These are phyloP conservation scores for Trametes villosa DNA, from an alignment of 768 basidiomycete species.

Conservation along the genomic window DNA sequence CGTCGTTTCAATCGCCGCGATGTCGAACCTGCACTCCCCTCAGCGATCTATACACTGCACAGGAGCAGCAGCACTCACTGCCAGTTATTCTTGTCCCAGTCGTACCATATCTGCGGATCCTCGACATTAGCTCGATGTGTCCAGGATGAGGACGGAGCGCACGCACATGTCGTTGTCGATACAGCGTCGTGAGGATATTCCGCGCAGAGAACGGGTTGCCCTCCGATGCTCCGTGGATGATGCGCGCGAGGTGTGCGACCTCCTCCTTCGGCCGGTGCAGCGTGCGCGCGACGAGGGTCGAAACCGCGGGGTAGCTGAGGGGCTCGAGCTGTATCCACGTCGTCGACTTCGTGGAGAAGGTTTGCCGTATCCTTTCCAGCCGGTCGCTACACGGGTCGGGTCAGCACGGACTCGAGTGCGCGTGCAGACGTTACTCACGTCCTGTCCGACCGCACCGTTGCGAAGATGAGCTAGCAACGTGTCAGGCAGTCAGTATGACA, in stretches of 20 bases:
- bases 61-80: conserved; percentile 44
- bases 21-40: conserved; percentile 50
- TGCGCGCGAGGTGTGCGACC: conserved; percentile 53
- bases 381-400: conserved; percentile 36
- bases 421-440: conserved; percentile 39
- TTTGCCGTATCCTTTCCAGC: conserved; percentile 54
- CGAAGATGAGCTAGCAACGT: conserved; percentile 58
- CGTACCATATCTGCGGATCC: conserved; percentile 57
- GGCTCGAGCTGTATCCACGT: conserved; percentile 74
- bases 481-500: neutral
- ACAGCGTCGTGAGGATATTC: conserved; percentile 64
- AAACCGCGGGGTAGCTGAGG: conserved; percentile 58
- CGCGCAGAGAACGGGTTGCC: conserved; percentile 76
- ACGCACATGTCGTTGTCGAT: conserved; percentile 64
- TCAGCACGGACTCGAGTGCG: neutral
- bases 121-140: neutral
- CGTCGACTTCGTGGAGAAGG: conserved; percentile 62
- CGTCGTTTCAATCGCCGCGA: conserved; percentile 57
- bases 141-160: neutral
- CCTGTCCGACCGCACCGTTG: conserved; percentile 62
- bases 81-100: conserved; percentile 71
- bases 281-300: conserved; percentile 63
- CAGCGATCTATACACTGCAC: neutral
- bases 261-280: conserved; percentile 63
- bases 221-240: conserved; percentile 59